Percentiles rank a stretch among this genome's conserved stretches.
phyloP scores from a whole-genome alignment of 2,329 filamentous ascomycete genomes.

The Aspergillus alliaceus region DNA sequence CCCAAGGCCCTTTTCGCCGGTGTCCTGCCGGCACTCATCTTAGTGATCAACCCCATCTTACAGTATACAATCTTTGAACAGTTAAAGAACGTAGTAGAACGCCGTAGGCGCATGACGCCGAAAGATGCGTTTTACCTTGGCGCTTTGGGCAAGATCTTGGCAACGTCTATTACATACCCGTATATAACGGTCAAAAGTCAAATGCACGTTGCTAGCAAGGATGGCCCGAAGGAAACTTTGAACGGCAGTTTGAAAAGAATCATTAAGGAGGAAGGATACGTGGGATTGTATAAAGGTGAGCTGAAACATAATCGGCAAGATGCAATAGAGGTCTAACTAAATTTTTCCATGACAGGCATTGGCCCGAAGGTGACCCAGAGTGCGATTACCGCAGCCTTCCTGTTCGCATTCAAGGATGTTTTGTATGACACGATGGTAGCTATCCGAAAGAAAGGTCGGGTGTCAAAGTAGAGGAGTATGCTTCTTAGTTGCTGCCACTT shows the following conservation, averaged over 20 bases:
- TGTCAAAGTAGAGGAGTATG: conserved; percentile 30
- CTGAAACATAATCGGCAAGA: conserved; percentile 8
- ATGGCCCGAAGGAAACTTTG: conserved; percentile 78
- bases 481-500: no score
- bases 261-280: conserved; percentile 84
- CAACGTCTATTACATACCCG: conserved; percentile 91
- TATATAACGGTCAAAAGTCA: conserved; percentile 99
- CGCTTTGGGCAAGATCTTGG: conserved; percentile 89
- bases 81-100: conserved; percentile 88
- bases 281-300: conserved; percentile 87
- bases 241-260: conserved; percentile 74
- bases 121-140: conserved; percentile 87
- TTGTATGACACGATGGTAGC: conserved; percentile 66
- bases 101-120: conserved; percentile 72
- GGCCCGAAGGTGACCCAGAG: conserved; percentile 96
- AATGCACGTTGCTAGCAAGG: conserved; percentile 85
- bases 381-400: conserved; percentile 89
- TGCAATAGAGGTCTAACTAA: conserved; percentile 1
- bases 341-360: conserved; percentile 63
- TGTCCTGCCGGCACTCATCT: conserved; percentile 84
- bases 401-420: conserved; percentile 98
- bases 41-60: conserved; percentile 97
- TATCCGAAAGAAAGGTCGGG: conserved; percentile 30
- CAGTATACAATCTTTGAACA: conserved; percentile 99
- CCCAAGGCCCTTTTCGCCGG: conserved; percentile 83